Percentiles rank a stretch among this genome's conserved stretches.
Evolutionary conservation across 2,329 filamentous ascomycete genomes (phyloP).

Genomic region (Penicillium decumbens): DNA sequence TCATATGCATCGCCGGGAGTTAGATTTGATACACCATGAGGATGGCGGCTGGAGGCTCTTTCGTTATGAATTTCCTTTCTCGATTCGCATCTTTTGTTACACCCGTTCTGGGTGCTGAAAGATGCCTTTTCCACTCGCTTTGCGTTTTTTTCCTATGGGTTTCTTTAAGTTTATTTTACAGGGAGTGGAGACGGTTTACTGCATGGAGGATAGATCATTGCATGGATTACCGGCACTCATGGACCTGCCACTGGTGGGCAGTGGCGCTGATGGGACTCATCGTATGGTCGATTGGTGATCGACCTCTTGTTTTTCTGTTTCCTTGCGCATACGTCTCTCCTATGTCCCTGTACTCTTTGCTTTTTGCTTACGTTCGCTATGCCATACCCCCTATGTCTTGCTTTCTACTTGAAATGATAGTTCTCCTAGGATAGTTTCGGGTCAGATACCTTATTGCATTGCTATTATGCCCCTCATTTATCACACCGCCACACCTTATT

Average conservation of each 20-base stretch:
- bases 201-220: slow-evolving; percentile 22
- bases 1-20: slow-evolving; percentile 33
- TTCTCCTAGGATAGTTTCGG: neutral
- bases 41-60: slow-evolving; percentile 18
- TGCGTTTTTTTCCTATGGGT: neutral
- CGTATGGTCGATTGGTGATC: slow-evolving; percentile 20
- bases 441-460: slow-evolving; percentile 18
- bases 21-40: slow-evolving; percentile 20
- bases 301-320: slow-evolving; percentile 8
- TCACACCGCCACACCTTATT: neutral
- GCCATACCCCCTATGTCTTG: slow-evolving; percentile 18
- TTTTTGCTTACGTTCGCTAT: slow-evolving; percentile 9
- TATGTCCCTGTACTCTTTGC: slow-evolving; percentile 1
- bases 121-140: slow-evolving; percentile 1
- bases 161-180: neutral
- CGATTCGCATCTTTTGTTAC: neutral
- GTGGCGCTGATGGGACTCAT: slow-evolving; percentile 20
- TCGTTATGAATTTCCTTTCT: slow-evolving; percentile 7
- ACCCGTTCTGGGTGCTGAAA: neutral
- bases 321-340: slow-evolving; percentile 15
- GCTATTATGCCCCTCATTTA: slow-evolving; percentile 1
- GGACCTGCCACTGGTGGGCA: slow-evolving; percentile 26
- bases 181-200: slow-evolving; percentile 6
- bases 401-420: slow-evolving; percentile 3
- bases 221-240: slow-evolving; percentile 23